Evolutionary conservation across 2,329 filamentous ascomycete species (phyloP).

Genomic region (Talaromyces sp.): DNA sequence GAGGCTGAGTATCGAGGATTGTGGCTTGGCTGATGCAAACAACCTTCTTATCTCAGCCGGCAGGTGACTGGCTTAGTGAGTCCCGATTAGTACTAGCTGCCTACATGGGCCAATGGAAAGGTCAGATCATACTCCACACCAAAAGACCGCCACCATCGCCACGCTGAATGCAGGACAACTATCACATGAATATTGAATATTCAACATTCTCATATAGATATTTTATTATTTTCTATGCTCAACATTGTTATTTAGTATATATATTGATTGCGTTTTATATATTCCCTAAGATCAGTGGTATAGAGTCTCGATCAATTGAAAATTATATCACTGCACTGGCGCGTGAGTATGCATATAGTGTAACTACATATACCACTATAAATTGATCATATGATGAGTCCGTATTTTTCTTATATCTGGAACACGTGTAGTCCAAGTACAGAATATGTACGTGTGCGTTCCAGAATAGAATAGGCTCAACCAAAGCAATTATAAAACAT

Average conservation of each 20-base stretch:
- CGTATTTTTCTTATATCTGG: too few relatives aligned
- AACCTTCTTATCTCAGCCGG: background rate
- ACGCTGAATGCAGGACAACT: background rate
- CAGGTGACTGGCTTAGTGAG: background rate
- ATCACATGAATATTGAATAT: background rate
- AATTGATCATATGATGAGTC: background rate
- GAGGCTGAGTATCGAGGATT: background rate
- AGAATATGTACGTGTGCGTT: too few relatives aligned
- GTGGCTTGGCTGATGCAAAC: background rate
- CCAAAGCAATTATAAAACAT: too few relatives aligned
- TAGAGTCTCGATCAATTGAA: too few relatives aligned
- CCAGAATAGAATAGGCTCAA: too few relatives aligned
- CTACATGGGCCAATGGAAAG: background rate
- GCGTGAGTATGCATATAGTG: too few relatives aligned
- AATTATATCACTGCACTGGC: too few relatives aligned
- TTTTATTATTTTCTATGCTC: background rate
- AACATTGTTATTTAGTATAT: background rate
- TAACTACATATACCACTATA: background rate
- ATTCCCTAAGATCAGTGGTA: too few relatives aligned
- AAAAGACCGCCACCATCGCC: background rate
- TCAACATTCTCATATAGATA: background rate
- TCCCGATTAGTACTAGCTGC: background rate
- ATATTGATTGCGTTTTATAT: background rate
- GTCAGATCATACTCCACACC: background rate
- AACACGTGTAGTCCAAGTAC: too few relatives aligned